Base-by-base conservation (phyloP, 2,329 filamentous ascomycete species). In the Penicillium sp. region DNA sequence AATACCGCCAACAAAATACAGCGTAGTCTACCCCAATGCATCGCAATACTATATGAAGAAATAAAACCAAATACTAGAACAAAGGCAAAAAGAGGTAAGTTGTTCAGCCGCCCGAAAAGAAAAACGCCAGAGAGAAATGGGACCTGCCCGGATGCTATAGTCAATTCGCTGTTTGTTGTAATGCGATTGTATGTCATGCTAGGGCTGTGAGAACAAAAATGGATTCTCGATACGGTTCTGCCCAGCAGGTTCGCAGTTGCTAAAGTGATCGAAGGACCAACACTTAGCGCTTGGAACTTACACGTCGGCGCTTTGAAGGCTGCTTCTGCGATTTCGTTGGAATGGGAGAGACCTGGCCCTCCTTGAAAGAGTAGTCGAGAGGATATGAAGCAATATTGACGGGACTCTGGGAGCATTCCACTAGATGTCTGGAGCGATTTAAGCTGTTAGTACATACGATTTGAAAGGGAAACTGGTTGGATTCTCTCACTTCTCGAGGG, bases 401-500 rank as follows among this genome's bases (percentile, higher is more conserved):
- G 15, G 39, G 24, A 10, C 7, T 20, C 8, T 21, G 5, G 6
- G 23, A 20, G 27, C 56, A 58, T 20, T 55, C 49, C 1, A 12
- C 21, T 7, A 21, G 33, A 27, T 58, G 56, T 18, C 56, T 59
- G 40, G 33, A 36, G 4, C 15, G 20, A 36, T 3, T 23, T 21
- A 15, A 40, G 20, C 10, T 15, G 21, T 40, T 26, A 40, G 36
- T 26, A 17, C n/a, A 17, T 15, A 15, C 6, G 26, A 40, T 6
- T 17, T 17, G n/a, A 23, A 44, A 29, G n/a, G 15, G 10, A 9
- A 13, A 13, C 21, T 8, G 21, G 7, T 21, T 13, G 9, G 2
- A 8, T 15, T 23, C 3, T 13, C 50, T 47, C 40, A 63, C 60
- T 51, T 59, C 3, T 27, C 34, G 6, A 61, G 41, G n/a, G 45